Base-by-base conservation (phyloP, 148 eudicot genomes). In the Rhododendron molle region DNA sequence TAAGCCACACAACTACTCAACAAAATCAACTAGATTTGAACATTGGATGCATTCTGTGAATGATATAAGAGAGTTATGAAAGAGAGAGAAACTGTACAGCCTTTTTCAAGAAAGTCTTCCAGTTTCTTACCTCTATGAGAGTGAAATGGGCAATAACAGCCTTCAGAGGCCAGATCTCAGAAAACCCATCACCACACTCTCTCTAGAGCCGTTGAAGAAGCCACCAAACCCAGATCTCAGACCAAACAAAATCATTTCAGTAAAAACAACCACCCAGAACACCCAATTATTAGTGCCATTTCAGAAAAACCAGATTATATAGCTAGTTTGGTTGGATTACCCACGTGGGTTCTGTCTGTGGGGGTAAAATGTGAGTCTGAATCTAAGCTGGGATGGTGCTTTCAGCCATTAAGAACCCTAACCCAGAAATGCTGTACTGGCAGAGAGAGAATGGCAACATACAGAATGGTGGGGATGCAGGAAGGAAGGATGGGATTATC, bases 111-210 rank as follows among this genome's bases (percentile, higher is more conserved):
- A 58, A 47, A 67, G 34, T 62, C 16, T 38, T n/a, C 62, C 2
- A 77, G 26, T 85, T 34, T 30, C 30, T 85, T 85, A 58, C 86
- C 56, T 85, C 43, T 38, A 1, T 18, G 76, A 40, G 20, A 38
- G n/a, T 4, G 43, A 78, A 62, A 43, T 12, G 10, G 73, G 15
- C 30, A 56, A 26, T 23, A 78, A 26, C 80, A 91, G 73, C 83
- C 32, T 84, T 71, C 76, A 88, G 36, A 88, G 44, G 43, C 84
- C 86, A 87, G 92, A 88, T 90, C 92, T 90, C 86, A 87, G 83
- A 47, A 87, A 88, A 30, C 71, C 82, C 86, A 80, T 73, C 65
- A 83, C 46, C 43, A 18, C 43, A 62, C 18, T 28, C 76, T 32
- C 62, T 83, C 46, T 28, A 78, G 50, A 40, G 47, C 38, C 65